Evolutionary conservation across 495 filamentous ascomycete species (phyloP).

Genomic region (Acidiella bohemica): DNA sequence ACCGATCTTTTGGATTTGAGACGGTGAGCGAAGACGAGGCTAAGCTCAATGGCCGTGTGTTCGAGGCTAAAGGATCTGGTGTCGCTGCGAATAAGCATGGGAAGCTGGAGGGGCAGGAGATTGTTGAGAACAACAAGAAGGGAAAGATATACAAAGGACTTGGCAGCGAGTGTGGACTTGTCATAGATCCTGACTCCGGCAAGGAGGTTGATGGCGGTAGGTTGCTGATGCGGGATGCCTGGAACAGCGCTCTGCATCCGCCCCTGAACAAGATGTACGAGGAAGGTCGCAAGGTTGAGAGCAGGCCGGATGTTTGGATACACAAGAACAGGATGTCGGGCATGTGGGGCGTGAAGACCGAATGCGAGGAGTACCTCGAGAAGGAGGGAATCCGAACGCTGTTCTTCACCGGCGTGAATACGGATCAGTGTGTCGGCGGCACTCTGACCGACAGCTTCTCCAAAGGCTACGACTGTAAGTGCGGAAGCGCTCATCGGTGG

Average conservation of each 20-base stretch:
- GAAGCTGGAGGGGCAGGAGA: slow-evolving; percentile 14
- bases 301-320: slow-evolving; percentile 35
- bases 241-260: slow-evolving; percentile 41
- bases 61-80: slow-evolving; percentile 3
- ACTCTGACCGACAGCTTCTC: slow-evolving; percentile 41
- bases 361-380: slow-evolving; percentile 28
- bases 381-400: slow-evolving; percentile 35
- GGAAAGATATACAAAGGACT: slow-evolving; percentile 31
- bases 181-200: slow-evolving; percentile 28
- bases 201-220: slow-evolving; percentile 33
- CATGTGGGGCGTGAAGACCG: slow-evolving; percentile 32
- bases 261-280: slow-evolving; percentile 31
- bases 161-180: slow-evolving; percentile 32
- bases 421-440: slow-evolving; percentile 44
- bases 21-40: slow-evolving; percentile 15
- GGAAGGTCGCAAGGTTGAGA: slow-evolving; percentile 21
- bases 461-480: slow-evolving; percentile 44
- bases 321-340: slow-evolving; percentile 47
- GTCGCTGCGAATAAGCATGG: slow-evolving; percentile 23
- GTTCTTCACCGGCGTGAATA: slow-evolving; percentile 45
- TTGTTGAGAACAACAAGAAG: slow-evolving; percentile 21
- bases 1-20: slow-evolving; percentile 36
- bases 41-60: slow-evolving; percentile 8
- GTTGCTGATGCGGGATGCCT: slow-evolving; percentile 38
- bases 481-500: no score